Percentiles rank a stretch among this genome's conserved stretches.
phyloP scores from a whole-genome alignment of 73 alveolate genomes.

The Paramecium pentaurelia region DNA sequence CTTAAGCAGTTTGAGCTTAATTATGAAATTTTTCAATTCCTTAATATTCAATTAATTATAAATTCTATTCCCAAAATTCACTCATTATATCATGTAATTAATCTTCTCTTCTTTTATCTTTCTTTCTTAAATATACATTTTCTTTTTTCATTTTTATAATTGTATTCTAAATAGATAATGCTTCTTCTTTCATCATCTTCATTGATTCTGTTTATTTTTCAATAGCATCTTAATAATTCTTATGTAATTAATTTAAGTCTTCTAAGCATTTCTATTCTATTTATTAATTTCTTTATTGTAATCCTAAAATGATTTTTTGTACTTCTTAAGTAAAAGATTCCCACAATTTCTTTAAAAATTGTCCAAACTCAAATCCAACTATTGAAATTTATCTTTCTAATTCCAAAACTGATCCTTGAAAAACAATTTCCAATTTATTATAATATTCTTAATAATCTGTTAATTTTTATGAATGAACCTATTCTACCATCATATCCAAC shows the following conservation, averaged over 20 bases:
- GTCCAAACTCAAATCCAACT: slow-evolving; percentile 9
- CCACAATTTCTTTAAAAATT: slow-evolving; percentile 12
- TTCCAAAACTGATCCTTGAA: neutral
- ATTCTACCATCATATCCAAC: slow-evolving; percentile 31
- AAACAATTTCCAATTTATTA: neutral
- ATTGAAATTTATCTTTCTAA: neutral
- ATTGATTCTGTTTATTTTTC: neutral
- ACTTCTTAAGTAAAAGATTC: neutral
- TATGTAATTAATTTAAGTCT: neutral
- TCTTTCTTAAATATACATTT: slow-evolving; percentile 5
- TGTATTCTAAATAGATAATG: neutral
- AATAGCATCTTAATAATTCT: neutral
- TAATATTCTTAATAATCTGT: slow-evolving; percentile 33
- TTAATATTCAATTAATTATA: neutral
- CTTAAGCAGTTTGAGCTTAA: neutral
- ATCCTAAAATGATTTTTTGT: neutral
- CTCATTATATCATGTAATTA: neutral
- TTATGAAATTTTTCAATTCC: neutral
- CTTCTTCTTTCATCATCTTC: slow-evolving; percentile 17
- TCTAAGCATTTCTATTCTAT: neutral
- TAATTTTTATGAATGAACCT: neutral
- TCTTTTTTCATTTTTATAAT: neutral
- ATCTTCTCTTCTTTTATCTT: slow-evolving; percentile 27
- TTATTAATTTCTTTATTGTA: neutral
- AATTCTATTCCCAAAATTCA: neutral